Evolutionary conservation across 768 basidiomycete genomes (phyloP), one percentile per base, ranked within the genome.

Genomic region (Rubroboletus pulcherrimus): DNA sequence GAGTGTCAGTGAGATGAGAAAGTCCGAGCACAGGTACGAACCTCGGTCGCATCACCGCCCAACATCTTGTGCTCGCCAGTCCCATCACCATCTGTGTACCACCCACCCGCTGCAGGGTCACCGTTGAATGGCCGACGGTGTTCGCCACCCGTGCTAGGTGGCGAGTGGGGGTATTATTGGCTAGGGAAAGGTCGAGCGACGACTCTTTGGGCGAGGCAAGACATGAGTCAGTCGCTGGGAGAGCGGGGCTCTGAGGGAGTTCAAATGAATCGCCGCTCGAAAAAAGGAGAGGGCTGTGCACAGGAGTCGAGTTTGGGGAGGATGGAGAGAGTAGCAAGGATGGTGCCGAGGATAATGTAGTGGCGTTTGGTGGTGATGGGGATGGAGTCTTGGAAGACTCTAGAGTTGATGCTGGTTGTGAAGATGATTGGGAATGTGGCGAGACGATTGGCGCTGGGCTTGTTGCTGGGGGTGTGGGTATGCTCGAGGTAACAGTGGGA

Each of bases 121-220:
- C 79, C 79, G 80, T 74, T 66, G 79, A 68, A 74, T 69, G 63
- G 59, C 61, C 71, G 61, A 64, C 79, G 78, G 80, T 81, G 84
- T 81, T 85, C 91, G 82, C 91, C 91, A 93, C 87, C 91, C 91
- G 91, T 93, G 91, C 91, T 87, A 89, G 87, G 86, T 93, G 91
- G 91, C 91, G 85, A 93, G 91, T 89, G 85, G 88, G 74, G 70
- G 86, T 78, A 70, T 71, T 54, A 44, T 59, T 63, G 47, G 61
- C 67, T 70, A 63, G 71, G 61, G 69, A 72, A 61, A 70, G 66
- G 68, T 71, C 63, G 59, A 68, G 68, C 57, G 57, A 57, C 54
- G 57, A 57, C 54, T 66, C 45, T 56, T 60, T 60, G 58, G 61
- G 53, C 49, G 63, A 59, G 38, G 52, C 31, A 45, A 62, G 59